Evolutionary conservation across 75 land plant genomes (phyloP).

Genomic region (Azolla pinnata): DNA sequence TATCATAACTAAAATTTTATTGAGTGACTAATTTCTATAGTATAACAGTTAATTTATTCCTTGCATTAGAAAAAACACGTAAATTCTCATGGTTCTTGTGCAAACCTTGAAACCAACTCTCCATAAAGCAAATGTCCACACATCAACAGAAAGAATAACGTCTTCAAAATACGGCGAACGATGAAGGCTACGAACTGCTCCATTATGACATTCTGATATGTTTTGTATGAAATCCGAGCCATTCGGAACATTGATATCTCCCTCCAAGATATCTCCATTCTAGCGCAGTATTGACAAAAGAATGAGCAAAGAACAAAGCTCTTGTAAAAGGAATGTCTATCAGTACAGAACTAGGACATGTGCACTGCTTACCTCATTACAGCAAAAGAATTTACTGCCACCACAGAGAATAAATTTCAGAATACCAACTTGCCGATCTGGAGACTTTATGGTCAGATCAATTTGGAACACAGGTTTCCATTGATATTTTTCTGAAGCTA

Average conservation of each 20-base stretch:
- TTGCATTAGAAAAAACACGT: no score
- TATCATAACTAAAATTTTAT: no score
- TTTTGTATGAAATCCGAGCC: conserved; percentile 3
- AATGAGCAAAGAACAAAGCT: not conserved
- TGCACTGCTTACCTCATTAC: conserved; percentile 27
- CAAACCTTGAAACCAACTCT: conserved; percentile 23
- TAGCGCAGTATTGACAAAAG: not conserved
- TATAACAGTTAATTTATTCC: no score
- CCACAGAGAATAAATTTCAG: conserved; percentile 15
- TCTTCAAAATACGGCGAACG: conserved; percentile 30
- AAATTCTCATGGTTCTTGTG: no score
- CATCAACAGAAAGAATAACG: conserved; percentile 18
- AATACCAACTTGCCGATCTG: conserved; percentile 16
- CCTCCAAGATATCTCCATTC: conserved; percentile 25
- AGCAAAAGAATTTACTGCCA: conserved; percentile 10
- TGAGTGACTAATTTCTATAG: no score
- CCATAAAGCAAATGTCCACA: conserved; percentile 38
- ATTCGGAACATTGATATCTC: conserved; percentile 18
- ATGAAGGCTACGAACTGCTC: conserved; percentile 25
- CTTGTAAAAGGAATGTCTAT: not conserved
- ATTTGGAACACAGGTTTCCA: conserved; percentile 28
- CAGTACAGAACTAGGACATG: not conserved
- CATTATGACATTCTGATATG: conserved; percentile 19
- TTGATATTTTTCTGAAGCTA: conserved; percentile 16
- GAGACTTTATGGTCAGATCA: conserved; percentile 6